Base-by-base conservation (phyloP, 1,284 basidiomycete genomes). In the Mycena citricolor region DNA sequence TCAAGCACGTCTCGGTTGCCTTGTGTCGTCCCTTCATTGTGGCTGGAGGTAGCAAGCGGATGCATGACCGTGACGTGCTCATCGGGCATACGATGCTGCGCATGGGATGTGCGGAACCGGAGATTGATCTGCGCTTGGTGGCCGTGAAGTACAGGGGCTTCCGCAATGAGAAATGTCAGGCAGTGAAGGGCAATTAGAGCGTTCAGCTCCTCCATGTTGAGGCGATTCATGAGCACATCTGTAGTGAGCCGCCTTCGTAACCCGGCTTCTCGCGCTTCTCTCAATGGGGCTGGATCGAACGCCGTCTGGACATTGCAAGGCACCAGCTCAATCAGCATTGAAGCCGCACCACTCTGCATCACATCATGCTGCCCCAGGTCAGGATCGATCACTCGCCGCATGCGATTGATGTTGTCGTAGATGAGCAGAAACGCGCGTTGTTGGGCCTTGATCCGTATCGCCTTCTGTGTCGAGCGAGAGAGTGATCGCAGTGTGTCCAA, bases 391-490 rank as follows among this genome's bases (percentile, higher is more conserved):
- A 24, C 22, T 8, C 43, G 43, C 10, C 39, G 43, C 43, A 45
- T 39, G 4, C 34, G 19, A 32, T 46, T 46, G 44, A 46, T 40
- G 21, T 46, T 46, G 32, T 46, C 38, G 21, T 38, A 34, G 13
- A 46, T 34, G 24, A 46, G 26, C 14, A 46, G 26, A 22, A 46
- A 46, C 2, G 34, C 25, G 3, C 30, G 38, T 10, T 17, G 21
- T 16, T 17, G 32, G 17, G 24, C 37, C 11, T 35, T 32, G 4
- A 29, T 20, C 13, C 36, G 30, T 22, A 45, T 16, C 8, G 39
- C 8, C n/a, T n/a, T 11, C 19, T 30, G 28, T 19, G 32, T 31
- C 13, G 44, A 37, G 7, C 11, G 10, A 5, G 39, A 46, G 10
- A 34, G 31, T 22, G 31, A 13, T 10, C 19, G 43, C 14, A 34